Conservation (phyloP, 1,139 yeast genomes). For the Candida pseudocylindracea region DNA sequence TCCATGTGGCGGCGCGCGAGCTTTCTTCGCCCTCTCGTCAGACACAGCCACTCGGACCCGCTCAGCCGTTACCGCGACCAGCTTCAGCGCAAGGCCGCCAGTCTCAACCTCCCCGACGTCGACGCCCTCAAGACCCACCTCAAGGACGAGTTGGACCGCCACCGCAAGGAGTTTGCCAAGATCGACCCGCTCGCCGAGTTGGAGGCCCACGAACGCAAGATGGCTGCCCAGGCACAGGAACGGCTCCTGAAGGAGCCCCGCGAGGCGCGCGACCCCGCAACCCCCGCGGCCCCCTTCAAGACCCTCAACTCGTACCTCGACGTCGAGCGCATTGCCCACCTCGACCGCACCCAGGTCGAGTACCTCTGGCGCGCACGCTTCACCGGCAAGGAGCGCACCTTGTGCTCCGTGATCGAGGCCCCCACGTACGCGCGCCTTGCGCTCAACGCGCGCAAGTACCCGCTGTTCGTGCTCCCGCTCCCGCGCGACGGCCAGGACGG, state of each 20-base stretch:
- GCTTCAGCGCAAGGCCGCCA: conserved; percentile 14
- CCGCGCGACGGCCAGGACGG: conserved; percentile 28
- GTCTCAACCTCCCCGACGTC: conserved; percentile 18
- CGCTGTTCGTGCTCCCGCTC: conserved; percentile 52
- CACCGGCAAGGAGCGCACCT: conserved; percentile 28
- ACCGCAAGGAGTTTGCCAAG: conserved; percentile 30
- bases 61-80: conserved; percentile 10
- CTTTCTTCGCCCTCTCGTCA: too few species aligned
- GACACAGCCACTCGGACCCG: background rate
- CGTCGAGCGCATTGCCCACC: conserved; percentile 33
- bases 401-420: conserved; percentile 42
- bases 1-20: too few species aligned
- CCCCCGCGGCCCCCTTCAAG: conserved; percentile 37
- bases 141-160: conserved; percentile 34
- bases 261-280: conserved; percentile 21
- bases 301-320: conserved; percentile 52
- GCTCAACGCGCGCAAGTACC: conserved; percentile 49
- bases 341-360: conserved; percentile 47
- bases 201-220: conserved; percentile 27
- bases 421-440: conserved; percentile 37
- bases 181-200: conserved; percentile 53
- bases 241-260: conserved; percentile 7
- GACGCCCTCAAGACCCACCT: conserved; percentile 42
- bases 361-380: conserved; percentile 83
- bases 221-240: conserved; percentile 12